Percentiles rank a stretch among this genome's conserved stretches.
Evolutionary conservation across 106 monocot species (phyloP).

Genomic region (Dendrobium nobile): DNA sequence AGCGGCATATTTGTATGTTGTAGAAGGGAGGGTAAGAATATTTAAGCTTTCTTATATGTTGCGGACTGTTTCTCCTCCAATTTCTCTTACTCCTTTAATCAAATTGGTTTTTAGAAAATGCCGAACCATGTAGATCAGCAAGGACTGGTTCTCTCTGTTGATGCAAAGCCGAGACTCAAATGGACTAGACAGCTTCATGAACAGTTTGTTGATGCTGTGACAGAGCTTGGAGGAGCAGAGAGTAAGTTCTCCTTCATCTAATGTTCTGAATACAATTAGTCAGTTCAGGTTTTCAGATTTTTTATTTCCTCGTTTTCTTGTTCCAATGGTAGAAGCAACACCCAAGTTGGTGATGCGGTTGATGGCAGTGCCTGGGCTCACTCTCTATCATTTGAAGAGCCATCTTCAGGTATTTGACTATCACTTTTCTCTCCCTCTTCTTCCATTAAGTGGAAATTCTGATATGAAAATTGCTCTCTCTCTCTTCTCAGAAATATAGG

Average conservation of each 20-base stretch:
- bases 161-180: constrained; percentile 54
- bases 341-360: constrained; percentile 55
- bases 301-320: not conserved
- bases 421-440: not conserved
- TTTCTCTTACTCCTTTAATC: not conserved
- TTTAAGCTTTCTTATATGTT: not conserved
- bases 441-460: not conserved
- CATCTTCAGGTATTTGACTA: constrained; percentile 53
- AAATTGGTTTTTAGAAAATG: constrained; percentile 24
- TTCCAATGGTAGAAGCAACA: constrained; percentile 48
- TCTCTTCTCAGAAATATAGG: constrained; percentile 61
- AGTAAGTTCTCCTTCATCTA: constrained; percentile 26
- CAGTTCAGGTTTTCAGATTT: not conserved
- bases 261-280: not conserved
- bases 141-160: constrained; percentile 15
- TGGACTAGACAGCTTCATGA: constrained; percentile 73
- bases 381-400: constrained; percentile 82
- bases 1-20: constrained; percentile 1
- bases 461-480: not conserved
- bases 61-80: not conserved
- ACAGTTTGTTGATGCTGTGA: constrained; percentile 53
- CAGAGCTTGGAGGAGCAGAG: constrained; percentile 58
- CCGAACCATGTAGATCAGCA: not conserved
- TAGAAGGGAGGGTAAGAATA: constrained; percentile 4
- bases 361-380: constrained; percentile 75